Percentiles rank a stretch among this genome's conserved stretches.
Conservation (phyloP, 495 filamentous ascomycete species). For the Tuber melanosporum region DNA sequence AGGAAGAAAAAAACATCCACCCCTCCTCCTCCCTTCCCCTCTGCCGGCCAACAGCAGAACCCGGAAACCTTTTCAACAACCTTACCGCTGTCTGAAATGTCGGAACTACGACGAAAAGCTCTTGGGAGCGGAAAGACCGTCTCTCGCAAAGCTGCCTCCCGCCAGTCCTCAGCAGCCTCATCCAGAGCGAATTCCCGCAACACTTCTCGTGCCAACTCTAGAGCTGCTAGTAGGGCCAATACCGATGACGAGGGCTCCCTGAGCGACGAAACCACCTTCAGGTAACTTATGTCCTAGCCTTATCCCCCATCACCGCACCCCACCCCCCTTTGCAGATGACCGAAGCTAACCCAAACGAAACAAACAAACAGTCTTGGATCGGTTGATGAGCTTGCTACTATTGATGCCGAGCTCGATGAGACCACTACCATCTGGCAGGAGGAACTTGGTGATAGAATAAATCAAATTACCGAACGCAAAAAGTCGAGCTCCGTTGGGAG, state of each 20-base stretch:
- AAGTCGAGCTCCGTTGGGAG: constrained; percentile 72
- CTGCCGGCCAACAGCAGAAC: neutral
- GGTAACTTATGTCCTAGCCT: constrained; percentile 50
- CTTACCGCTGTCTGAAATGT: constrained; percentile 50
- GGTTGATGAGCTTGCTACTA: constrained; percentile 53
- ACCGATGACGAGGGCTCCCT: constrained; percentile 79
- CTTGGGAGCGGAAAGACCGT: constrained; percentile 77
- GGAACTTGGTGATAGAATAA: constrained; percentile 63
- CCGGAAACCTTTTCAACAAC: neutral
- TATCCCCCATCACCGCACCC: constrained; percentile 8
- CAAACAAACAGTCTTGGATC: constrained; percentile 48
- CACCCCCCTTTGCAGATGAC: constrained; percentile 30
- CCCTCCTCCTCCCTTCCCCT: neutral
- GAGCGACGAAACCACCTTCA: constrained; percentile 64
- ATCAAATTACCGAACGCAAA: constrained; percentile 81
- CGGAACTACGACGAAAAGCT: constrained; percentile 73
- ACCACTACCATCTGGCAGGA: constrained; percentile 56
- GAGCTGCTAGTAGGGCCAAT: constrained; percentile 50
- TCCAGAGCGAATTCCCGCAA: constrained; percentile 59
- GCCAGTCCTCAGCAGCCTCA: constrained; percentile 57
- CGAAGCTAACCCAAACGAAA: constrained; percentile 17
- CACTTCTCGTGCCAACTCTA: constrained; percentile 57
- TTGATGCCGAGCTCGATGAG: constrained; percentile 50
- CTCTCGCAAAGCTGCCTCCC: constrained; percentile 78
- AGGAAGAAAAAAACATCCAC: neutral